Conservation (phyloP, 2,329 filamentous ascomycete species). For the Laburnicola sp. region DNA sequence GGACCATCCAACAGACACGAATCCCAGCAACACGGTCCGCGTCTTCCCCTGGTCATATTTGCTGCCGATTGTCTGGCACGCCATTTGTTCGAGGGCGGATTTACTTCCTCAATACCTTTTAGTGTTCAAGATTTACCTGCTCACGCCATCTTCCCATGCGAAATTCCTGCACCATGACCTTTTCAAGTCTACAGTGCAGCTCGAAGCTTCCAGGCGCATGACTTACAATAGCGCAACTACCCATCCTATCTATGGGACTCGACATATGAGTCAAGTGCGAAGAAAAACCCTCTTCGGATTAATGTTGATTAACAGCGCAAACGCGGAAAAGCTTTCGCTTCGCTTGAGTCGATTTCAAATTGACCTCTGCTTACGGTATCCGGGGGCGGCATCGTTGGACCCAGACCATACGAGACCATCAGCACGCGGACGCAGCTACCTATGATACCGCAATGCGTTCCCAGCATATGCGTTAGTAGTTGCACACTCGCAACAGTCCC, state of each 20-base stretch:
- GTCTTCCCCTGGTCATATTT: too few species aligned
- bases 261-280: neutral
- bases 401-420: neutral
- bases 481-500: neutral
- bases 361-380: neutral
- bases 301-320: neutral
- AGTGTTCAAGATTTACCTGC: too few species aligned
- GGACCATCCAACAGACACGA: too few species aligned
- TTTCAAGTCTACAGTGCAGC: neutral
- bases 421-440: neutral
- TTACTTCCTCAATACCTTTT: too few species aligned
- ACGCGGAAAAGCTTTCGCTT: neutral
- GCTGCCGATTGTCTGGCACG: too few species aligned
- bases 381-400: neutral
- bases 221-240: neutral
- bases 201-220: neutral
- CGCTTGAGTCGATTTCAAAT: constrained; percentile 2
- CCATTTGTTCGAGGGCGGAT: too few species aligned
- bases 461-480: neutral
- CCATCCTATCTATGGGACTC: neutral
- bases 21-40: too few species aligned
- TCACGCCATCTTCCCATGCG: too few species aligned
- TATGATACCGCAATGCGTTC: neutral
- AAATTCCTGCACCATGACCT: too few species aligned
- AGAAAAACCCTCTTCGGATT: neutral